Evolutionary conservation across 1,139 yeast species (phyloP).

Genomic region (Candida sp.): DNA sequence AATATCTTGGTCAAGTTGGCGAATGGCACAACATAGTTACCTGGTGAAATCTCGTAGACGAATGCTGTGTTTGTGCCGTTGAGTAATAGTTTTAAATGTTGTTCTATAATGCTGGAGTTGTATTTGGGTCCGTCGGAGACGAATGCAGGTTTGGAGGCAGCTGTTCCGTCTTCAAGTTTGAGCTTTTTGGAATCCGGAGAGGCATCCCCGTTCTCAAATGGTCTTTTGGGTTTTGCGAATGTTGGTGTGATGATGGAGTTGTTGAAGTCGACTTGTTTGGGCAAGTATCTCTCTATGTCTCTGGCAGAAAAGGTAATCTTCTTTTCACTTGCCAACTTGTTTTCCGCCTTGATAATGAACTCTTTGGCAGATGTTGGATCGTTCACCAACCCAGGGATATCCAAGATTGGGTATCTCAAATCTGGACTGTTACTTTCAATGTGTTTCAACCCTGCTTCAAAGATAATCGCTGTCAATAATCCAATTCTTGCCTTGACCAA

Average conservation of each 20-base stretch:
- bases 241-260: slow-evolving; percentile 51
- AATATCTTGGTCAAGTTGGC: slow-evolving; percentile 46
- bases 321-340: slow-evolving; percentile 40
- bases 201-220: slow-evolving; percentile 22
- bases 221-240: slow-evolving; percentile 38
- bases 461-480: slow-evolving; percentile 65
- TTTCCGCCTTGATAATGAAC: slow-evolving; percentile 34
- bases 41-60: slow-evolving; percentile 45
- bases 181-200: slow-evolving; percentile 41
- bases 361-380: slow-evolving; percentile 43
- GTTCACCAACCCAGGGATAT: slow-evolving; percentile 40
- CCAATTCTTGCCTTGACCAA: slow-evolving; percentile 78
- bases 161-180: slow-evolving; percentile 45
- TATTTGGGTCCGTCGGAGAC: slow-evolving; percentile 12
- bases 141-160: slow-evolving; percentile 20
- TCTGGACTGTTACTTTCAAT: slow-evolving; percentile 63
- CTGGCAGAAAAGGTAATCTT: slow-evolving; percentile 52
- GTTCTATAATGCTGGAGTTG: slow-evolving; percentile 29
- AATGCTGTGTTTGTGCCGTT: slow-evolving; percentile 48
- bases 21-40: slow-evolving; percentile 45
- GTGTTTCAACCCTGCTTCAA: slow-evolving; percentile 56
- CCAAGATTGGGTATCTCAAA: slow-evolving; percentile 30
- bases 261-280: slow-evolving; percentile 47
- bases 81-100: slow-evolving; percentile 59
- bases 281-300: slow-evolving; percentile 55